These are phyloP conservation scores for Curvularia sp. DNA, from an alignment of 2,329 filamentous ascomycete species.

Conservation along the genomic window DNA sequence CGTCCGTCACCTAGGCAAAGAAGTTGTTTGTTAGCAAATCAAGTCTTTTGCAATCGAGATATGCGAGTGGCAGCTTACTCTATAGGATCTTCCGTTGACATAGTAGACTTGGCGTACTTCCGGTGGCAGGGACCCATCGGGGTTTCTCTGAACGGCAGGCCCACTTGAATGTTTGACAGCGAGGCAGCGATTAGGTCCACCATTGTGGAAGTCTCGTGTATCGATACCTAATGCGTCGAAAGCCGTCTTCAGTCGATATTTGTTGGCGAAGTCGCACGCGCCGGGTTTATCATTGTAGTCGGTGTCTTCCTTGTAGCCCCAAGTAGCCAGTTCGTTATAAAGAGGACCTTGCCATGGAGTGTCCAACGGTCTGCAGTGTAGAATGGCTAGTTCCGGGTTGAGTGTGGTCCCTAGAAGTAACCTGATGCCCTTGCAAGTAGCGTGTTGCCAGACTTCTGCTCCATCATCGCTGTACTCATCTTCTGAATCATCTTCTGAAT, in stretches of 20 bases:
- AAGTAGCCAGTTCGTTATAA: neutral
- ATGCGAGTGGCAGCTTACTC: no score
- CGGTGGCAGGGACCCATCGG: neutral
- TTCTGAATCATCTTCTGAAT: no score
- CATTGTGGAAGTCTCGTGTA: neutral
- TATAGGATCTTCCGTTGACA: constrained; percentile 1
- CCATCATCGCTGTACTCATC: no score
- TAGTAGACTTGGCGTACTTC: neutral
- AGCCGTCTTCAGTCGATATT: neutral
- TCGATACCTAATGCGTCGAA: neutral
- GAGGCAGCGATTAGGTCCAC: constrained; percentile 9
- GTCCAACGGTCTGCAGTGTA: neutral
- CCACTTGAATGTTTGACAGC: neutral
- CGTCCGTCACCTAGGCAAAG: neutral
- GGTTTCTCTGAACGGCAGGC: neutral
- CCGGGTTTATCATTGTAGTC: neutral
- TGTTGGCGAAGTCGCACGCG: neutral
- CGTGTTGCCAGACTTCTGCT: neutral
- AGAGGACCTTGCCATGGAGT: constrained; percentile 3
- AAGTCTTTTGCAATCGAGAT: no score
- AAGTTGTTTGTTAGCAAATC: neutral
- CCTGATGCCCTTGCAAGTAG: neutral
- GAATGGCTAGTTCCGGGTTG: neutral
- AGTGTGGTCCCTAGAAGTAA: constrained; percentile 2
- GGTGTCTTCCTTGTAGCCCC: constrained; percentile 5